A percentile compares a stretch with the other conserved stretches of the same genome.
Evolutionary conservation across 768 basidiomycete species (phyloP).

Genomic region (Podaxis rugospora): DNA sequence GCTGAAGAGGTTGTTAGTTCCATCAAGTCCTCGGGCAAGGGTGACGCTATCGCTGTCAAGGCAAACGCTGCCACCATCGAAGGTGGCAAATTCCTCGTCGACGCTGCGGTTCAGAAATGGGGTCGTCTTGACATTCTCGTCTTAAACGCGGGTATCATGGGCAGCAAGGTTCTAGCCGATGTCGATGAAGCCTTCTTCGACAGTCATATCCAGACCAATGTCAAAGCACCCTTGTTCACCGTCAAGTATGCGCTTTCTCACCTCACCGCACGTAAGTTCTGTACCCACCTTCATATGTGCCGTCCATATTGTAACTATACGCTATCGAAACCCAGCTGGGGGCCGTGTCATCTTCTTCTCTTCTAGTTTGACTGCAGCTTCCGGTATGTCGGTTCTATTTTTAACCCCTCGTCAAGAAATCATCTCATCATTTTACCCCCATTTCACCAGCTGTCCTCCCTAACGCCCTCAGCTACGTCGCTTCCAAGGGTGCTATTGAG

Average conservation of each 20-base stretch:
- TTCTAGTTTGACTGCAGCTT: constrained; percentile 39
- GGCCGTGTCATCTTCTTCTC: constrained; percentile 58
- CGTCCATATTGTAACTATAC: background rate
- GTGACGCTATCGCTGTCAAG: constrained; percentile 45
- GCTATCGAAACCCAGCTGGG: constrained; percentile 29
- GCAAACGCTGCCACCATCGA: constrained; percentile 46
- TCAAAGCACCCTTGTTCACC: constrained; percentile 57
- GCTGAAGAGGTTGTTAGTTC: constrained; percentile 44
- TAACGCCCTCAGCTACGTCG: constrained; percentile 46
- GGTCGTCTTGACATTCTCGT: constrained; percentile 56
- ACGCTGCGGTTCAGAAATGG: constrained; percentile 43
- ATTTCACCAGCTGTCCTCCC: constrained; percentile 33
- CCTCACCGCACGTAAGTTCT: constrained; percentile 37
- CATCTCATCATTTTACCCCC: background rate
- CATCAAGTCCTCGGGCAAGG: constrained; percentile 40
- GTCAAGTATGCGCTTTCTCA: constrained; percentile 40
- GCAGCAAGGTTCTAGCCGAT: constrained; percentile 41
- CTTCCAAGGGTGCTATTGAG: constrained; percentile 57
- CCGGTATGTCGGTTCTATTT: constrained; percentile 22
- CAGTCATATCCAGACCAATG: constrained; percentile 47
- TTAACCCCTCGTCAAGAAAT: background rate
- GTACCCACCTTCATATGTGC: background rate
- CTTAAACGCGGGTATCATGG: constrained; percentile 57
- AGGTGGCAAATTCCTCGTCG: constrained; percentile 43
- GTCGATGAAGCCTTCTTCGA: constrained; percentile 52